Evolutionary conservation across 805 yeast genomes (phyloP).

Genomic region (Starmerella riodocensis): DNA sequence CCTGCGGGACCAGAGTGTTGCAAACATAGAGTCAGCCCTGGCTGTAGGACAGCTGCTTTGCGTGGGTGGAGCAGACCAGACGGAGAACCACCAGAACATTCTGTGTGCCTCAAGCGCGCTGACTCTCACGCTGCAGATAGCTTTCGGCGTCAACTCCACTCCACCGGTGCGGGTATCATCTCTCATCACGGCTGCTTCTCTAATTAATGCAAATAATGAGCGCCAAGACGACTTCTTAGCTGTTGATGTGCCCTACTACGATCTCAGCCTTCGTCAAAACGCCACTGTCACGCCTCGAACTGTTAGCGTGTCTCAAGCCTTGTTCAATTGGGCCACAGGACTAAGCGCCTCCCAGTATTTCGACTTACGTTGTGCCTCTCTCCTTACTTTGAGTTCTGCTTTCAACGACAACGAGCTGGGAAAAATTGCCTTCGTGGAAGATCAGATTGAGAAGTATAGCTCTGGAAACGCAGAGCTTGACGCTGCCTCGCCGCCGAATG

Average conservation of each 20-base stretch:
- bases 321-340: slow-evolving; percentile 69
- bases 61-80: slow-evolving; percentile 54
- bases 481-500: too few species aligned
- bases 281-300: slow-evolving; percentile 26
- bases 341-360: slow-evolving; percentile 75
- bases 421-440: slow-evolving; percentile 46
- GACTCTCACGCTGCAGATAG: slow-evolving; percentile 51
- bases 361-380: slow-evolving; percentile 65
- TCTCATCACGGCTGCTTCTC: slow-evolving; percentile 60
- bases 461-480: slow-evolving; percentile 8
- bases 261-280: slow-evolving; percentile 44
- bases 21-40: slow-evolving; percentile 51
- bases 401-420: slow-evolving; percentile 51
- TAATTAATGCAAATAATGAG: slow-evolving; percentile 51
- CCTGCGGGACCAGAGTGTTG: slow-evolving; percentile 45
- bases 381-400: slow-evolving; percentile 51
- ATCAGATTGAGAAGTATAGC: slow-evolving; percentile 42
- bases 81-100: slow-evolving; percentile 46
- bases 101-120: slow-evolving; percentile 51
- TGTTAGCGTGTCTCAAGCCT: slow-evolving; percentile 59
- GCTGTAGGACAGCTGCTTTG: slow-evolving; percentile 66
- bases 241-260: slow-evolving; percentile 86
- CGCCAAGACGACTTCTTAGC: slow-evolving; percentile 61
- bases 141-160: slow-evolving; percentile 52
- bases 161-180: slow-evolving; percentile 54